Conservation (phyloP, 177 flowering plant species). For the Telopea speciosissima region DNA sequence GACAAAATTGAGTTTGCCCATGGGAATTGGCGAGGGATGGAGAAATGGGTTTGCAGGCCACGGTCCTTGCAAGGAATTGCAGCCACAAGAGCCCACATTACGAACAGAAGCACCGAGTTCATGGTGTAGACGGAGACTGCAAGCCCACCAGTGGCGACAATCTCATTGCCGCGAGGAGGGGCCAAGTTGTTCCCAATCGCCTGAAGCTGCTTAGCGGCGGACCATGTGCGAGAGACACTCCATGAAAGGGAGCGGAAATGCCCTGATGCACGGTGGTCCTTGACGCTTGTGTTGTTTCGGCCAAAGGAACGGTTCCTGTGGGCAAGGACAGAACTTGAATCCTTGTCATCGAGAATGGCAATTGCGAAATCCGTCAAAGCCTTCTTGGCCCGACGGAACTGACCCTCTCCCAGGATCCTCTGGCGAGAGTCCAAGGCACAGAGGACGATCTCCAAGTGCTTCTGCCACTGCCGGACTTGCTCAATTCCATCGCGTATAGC, state of each 20-base stretch:
- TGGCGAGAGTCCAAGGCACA: constrained; percentile 44
- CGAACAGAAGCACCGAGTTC: constrained; percentile 61
- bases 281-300: constrained; percentile 22
- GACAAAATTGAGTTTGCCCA: constrained; percentile 59
- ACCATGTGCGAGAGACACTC: constrained; percentile 95
- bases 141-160: constrained; percentile 52
- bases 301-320: constrained; percentile 65
- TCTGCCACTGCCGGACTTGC: constrained; percentile 75
- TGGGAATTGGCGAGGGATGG: constrained; percentile 48
- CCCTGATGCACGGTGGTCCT: constrained; percentile 31
- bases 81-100: constrained; percentile 91
- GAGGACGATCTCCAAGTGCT: constrained; percentile 62
- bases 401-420: constrained; percentile 66
- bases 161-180: constrained; percentile 53
- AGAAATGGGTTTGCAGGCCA: constrained; percentile 71
- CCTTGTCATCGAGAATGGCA: constrained; percentile 81
- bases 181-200: constrained; percentile 64
- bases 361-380: constrained; percentile 72
- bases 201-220: constrained; percentile 85
- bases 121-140: constrained; percentile 62
- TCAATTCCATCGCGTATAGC: constrained; percentile 84
- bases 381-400: constrained; percentile 78
- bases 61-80: constrained; percentile 96
- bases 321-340: constrained; percentile 30
- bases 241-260: constrained; percentile 79